Evolutionary conservation across 2,329 filamentous ascomycete species (phyloP).

Genomic region (Graphiopsis chlorocephala): DNA sequence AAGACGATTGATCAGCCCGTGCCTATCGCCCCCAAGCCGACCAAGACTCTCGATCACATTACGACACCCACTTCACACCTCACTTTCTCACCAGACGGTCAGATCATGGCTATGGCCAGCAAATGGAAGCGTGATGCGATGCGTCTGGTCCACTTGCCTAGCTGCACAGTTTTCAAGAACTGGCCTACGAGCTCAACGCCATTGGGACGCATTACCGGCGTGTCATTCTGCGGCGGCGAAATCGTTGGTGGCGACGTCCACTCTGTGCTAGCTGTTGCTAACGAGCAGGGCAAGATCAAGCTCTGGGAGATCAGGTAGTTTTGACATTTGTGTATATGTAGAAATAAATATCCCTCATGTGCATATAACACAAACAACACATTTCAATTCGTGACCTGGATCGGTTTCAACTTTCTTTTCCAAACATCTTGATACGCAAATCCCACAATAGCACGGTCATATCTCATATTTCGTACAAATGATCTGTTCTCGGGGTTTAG

Average conservation of each 20-base stretch:
- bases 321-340: background rate
- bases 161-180: constrained; percentile 90
- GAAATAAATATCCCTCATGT: background rate
- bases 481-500: background rate
- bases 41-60: constrained; percentile 75
- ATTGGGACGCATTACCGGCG: constrained; percentile 71
- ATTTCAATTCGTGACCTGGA: background rate
- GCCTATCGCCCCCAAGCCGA: constrained; percentile 67
- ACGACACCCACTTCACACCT: constrained; percentile 80
- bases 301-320: constrained; percentile 73
- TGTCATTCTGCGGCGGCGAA: constrained; percentile 46
- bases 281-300: constrained; percentile 82
- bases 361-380: background rate
- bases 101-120: constrained; percentile 83
- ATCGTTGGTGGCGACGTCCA: constrained; percentile 40
- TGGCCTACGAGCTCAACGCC: constrained; percentile 93
- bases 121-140: constrained; percentile 85
- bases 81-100: constrained; percentile 81
- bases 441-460: background rate
- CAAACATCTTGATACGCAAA: background rate
- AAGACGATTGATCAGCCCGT: constrained; percentile 37
- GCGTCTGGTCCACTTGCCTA: constrained; percentile 82
- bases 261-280: constrained; percentile 72
- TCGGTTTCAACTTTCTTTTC: background rate
- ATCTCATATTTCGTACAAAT: background rate